These are phyloP conservation scores for Globisporangium paroecandrum DNA, from an alignment of 352 stramenopile species.

Conservation along the genomic window DNA sequence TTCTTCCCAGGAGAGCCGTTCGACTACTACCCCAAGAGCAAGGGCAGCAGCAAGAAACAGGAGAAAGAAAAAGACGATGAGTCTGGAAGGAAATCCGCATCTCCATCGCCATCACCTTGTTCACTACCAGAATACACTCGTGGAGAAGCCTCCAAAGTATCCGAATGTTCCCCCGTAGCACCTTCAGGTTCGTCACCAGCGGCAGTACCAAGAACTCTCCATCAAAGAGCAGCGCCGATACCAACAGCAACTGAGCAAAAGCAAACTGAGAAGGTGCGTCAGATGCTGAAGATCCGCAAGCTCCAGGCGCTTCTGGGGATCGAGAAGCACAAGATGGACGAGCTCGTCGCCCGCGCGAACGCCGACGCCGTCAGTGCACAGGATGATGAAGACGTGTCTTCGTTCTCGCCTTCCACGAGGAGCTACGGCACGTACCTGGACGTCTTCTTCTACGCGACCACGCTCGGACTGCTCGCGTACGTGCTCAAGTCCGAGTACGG, in stretches of 20 bases:
- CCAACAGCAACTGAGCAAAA: conserved; percentile 15
- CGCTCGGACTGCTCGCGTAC: conserved; percentile 34
- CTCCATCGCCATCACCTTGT: background rate
- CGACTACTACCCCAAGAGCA: conserved; percentile 29
- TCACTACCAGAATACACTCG: background rate
- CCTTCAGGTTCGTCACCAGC: background rate
- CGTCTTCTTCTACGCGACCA: conserved; percentile 33
- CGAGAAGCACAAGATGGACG: conserved; percentile 39
- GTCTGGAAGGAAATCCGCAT: background rate
- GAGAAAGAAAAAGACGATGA: conserved; percentile 13
- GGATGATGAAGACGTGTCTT: background rate
- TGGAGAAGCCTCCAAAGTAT: background rate
- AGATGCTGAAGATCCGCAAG: conserved; percentile 45
- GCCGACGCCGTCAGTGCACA: conserved; percentile 21
- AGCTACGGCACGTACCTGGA: conserved; percentile 47
- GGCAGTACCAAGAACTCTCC: background rate
- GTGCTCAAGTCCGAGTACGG: conserved; percentile 56
- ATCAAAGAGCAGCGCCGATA: background rate
- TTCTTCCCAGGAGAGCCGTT: conserved; percentile 61
- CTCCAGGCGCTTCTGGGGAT: conserved; percentile 55
- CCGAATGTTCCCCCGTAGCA: background rate
- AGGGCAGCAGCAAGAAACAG: background rate
- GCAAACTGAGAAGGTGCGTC: conserved; percentile 28
- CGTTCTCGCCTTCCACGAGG: conserved; percentile 6
- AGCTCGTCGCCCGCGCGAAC: conserved; percentile 39